Base-by-base conservation (phyloP, 2,329 filamentous ascomycete genomes). In the Ophiocordyceps camponoti-saundersi region DNA sequence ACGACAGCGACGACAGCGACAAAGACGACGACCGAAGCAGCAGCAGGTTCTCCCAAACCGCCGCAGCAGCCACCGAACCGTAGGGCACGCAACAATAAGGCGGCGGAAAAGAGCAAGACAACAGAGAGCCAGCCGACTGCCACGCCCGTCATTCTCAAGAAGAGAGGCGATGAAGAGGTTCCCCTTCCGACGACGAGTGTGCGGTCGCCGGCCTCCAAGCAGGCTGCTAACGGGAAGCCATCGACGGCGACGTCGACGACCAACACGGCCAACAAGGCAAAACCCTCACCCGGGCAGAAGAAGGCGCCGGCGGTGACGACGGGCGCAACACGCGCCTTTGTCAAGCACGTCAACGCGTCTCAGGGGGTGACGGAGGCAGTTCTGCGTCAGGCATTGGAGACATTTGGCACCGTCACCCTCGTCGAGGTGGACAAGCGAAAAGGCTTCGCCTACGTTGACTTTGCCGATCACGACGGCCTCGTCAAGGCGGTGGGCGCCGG, bases 401-500 rank as follows among this genome's bases (percentile, higher is more conserved):
- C 67, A 0, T 94, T 87, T 55, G 90, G 90, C 2, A 62, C 75
- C 1, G 76, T 95, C 43, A 77, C 77, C 0, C 82, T 79, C 53
- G 85, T 95, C 18, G 90, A 95, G 56, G 90, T 96, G 47, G 90
- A 96, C 60, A 89, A 88, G 62, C 84, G 89, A 57, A 95, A 95
- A 62, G 88, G 88, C 0, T 94, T 95, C 56, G 90, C 88, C 2
- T 95, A 95, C 59, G 82, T 94, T 39, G 85, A 95, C 52, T 96
- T 95, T 65, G 74, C 76, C 11, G 80, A 87, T 21, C 73, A 81
- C 1, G 78, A 80, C 10, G 73, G 75, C 11, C 70, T 96, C 23
- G 76, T 77, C 55, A 87, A 85, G 57, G 90, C 90, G 6, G 79
- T 95, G 57, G 74, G 79, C 16, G 85, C 84, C 13, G 93, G 87